phyloP scores from a whole-genome alignment of 2,329 filamentous ascomycete species.

The Colletotrichum sp. region DNA sequence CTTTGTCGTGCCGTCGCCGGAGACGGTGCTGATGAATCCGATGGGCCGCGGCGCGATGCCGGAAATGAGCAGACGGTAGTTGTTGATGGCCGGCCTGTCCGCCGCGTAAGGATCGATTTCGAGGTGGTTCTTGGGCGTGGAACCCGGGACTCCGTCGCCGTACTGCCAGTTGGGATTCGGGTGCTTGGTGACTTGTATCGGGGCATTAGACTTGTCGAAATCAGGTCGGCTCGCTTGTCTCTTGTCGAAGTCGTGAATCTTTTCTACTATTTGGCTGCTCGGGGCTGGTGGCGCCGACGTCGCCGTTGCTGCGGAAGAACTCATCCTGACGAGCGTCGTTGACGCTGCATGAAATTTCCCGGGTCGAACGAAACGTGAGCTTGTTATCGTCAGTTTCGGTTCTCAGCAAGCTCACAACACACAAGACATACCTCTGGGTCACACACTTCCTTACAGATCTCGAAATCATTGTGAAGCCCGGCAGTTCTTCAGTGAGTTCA shows the following conservation, averaged over 20 bases:
- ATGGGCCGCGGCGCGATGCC: conserved; percentile 50
- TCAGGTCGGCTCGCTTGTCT: conserved; percentile 69
- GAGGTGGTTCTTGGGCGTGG: conserved; percentile 56
- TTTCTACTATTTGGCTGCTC: neutral
- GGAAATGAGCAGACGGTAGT: conserved; percentile 94
- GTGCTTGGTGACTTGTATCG: conserved; percentile 65
- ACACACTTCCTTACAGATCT: neutral
- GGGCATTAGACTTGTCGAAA: conserved; percentile 51
- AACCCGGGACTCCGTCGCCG: conserved; percentile 49
- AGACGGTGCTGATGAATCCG: conserved; percentile 61
- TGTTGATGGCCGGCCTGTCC: conserved; percentile 69
- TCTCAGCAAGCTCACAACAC: neutral
- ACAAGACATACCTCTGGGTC: neutral
- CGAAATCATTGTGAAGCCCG: neutral
- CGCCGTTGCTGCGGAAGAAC: neutral
- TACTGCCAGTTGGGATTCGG: conserved; percentile 66
- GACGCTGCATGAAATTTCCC: neutral
- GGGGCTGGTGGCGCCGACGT: neutral
- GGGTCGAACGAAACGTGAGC: neutral
- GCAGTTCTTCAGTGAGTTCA: neutral
- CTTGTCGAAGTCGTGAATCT: conserved; percentile 65
- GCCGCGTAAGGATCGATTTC: conserved; percentile 80
- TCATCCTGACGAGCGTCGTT: neutral
- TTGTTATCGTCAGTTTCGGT: neutral
- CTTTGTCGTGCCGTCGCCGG: conserved; percentile 57